Base-by-base conservation (phyloP, 1,284 basidiomycete species). In the Ceratobasidium sp. region DNA sequence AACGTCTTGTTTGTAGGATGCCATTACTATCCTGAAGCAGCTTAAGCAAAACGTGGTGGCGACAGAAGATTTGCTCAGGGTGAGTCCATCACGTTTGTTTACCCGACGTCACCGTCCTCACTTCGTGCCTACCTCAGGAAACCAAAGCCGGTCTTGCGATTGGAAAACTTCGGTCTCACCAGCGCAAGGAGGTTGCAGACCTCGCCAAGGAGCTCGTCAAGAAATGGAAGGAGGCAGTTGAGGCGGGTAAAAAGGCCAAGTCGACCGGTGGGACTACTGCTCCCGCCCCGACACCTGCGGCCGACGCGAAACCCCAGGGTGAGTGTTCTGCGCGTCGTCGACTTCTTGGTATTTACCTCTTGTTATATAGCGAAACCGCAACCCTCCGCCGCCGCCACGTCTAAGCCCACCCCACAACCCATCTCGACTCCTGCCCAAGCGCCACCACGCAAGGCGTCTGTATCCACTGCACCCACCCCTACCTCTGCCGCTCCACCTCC, bases 181-280 rank as follows among this genome's bases (percentile, higher is more conserved):
- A 85, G 0, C 83, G 87, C 20, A 90, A 91, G 75, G 84, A 86
- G 22, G 87, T 98, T 2, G 79, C 92, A 1, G 89, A 93, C 69
- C 81, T 94, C 2, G 93, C 96, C 13, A 98, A 98, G 78, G 94
- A 95, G 74, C 84, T 98, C 38, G 96, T 98, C 53, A 93, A 90
- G 79, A 89, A 90, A 77, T 96, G 94, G 94, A 94, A 95, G 80
- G 86, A 83, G 52, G 89, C 87, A 68, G 93, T 95, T 32, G 92
- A 94, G 74, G 87, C 86, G 75, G 89, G 73, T 72, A 79, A 91
- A 68, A 93, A 93, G 77, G 78, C 80, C 50, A 75, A 74, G 34
- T 75, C 71, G 75, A 75, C 76, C 52, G 72, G 77, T 75, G 74
- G 76, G 27, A 32, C 34, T 31, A 47, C 32, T 29, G 34, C 72